Base-by-base conservation (phyloP, 768 basidiomycete species). In the Crucibulum laeve region DNA sequence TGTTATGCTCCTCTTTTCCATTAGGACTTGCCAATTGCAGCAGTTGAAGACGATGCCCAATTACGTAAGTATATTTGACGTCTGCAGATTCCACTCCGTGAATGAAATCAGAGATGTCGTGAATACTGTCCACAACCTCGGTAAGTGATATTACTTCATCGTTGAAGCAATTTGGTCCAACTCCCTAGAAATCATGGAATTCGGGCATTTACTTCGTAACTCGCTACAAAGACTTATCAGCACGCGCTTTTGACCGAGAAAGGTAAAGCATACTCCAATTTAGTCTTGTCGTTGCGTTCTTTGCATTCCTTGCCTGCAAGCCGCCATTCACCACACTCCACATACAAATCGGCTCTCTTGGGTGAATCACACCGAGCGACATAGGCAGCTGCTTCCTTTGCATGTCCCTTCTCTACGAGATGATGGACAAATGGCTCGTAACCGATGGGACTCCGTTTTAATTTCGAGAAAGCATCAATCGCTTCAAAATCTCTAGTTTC, bases 391-490 rank as follows among this genome's bases (percentile, higher is more conserved):
- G 91, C 96, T 57, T 95, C 87, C 56, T 79, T 88, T 21, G 62
- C 54, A 59, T 85, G 81, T 0, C 89, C 90, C 28, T 82, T 79
- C 39, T 80, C 73, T 22, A 89, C 77, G 26, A 96, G 74, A 51
- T 89, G 82, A 26, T 73, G 79, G 19, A 93, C 91, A 58, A 92
- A 92, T 0, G 86, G 76, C 57, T 97, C 94, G 56, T 95, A 98
- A 1, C 96, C 95, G 45, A 98, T 97, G 3, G 95, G 94, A 61
- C 87, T 91, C 52, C 91, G 79, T 63, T 80, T 93, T 25, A 85
- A 87, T 53, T 83, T 87, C 1, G 92, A 80, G 58, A 99, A 95
- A 0, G 74, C 59, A 38, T 97, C 92, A 11, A 98, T 73, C 1
- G 76, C 82, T 25, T 93, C 88, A 61, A 93, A 98, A 61, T 96